Evolutionary conservation across 192 early-diverging fungal genomes (phyloP).

Genomic region (Physocladia obscura): DNA sequence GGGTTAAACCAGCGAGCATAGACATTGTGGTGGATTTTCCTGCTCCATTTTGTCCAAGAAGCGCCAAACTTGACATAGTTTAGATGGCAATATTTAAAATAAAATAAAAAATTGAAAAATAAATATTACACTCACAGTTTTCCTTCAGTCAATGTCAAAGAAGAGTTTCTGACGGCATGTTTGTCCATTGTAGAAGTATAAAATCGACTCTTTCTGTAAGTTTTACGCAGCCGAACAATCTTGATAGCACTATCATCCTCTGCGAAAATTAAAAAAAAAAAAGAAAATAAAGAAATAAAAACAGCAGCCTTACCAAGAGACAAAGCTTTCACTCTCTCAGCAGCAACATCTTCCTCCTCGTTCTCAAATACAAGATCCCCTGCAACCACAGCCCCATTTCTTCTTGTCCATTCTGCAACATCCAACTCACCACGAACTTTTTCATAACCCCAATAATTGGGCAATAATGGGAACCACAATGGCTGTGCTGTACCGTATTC

Average conservation of each 20-base stretch:
- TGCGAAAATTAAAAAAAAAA: background rate
- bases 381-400: background rate
- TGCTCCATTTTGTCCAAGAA: slow-evolving; percentile 68
- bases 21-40: slow-evolving; percentile 77
- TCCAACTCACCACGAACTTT: background rate
- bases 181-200: slow-evolving; percentile 30
- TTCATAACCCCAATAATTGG: slow-evolving; percentile 66
- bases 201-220: slow-evolving; percentile 35
- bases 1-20: slow-evolving; percentile 74
- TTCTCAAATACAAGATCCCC: background rate
- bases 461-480: slow-evolving; percentile 67
- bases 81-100: background rate
- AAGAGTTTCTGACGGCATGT: slow-evolving; percentile 40
- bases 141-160: slow-evolving; percentile 44
- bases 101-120: background rate
- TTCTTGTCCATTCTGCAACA: slow-evolving; percentile 44
- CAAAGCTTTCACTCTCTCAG: slow-evolving; percentile 17
- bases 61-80: slow-evolving; percentile 31
- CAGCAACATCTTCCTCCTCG: slow-evolving; percentile 27
- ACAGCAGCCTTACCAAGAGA: background rate
- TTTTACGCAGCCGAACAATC: slow-evolving; percentile 52
- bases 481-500: slow-evolving; percentile 65
- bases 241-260: slow-evolving; percentile 35
- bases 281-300: too few relatives aligned
- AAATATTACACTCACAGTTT: slow-evolving; percentile 36